Evolutionary conservation across 176 grass and related monocot genomes (phyloP).

Genomic region (Bonia amplexicaulis): DNA sequence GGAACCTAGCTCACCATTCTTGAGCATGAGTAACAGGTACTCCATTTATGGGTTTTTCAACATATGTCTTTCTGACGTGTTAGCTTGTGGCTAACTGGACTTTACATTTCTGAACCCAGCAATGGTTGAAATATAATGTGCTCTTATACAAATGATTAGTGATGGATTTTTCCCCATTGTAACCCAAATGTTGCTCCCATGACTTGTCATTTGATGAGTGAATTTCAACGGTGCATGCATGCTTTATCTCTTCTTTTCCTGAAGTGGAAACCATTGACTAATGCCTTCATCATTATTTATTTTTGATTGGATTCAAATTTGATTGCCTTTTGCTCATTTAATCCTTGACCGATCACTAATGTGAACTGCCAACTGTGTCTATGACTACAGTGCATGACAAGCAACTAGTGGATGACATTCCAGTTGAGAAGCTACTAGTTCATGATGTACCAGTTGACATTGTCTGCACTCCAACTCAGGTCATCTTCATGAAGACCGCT

Average conservation of each 20-base stretch:
- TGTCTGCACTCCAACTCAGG: conserved; percentile 86
- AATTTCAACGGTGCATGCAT: neutral
- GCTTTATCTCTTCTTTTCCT: neutral
- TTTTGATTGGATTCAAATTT: neutral
- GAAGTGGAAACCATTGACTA: neutral
- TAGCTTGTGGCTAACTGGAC: conserved; percentile 3
- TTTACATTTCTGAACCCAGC: neutral
- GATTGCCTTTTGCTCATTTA: neutral
- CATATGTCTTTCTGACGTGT: neutral
- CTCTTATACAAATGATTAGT: neutral
- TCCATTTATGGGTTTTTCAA: neutral
- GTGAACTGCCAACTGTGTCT: neutral
- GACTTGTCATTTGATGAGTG: neutral
- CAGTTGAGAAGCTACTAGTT: conserved; percentile 80
- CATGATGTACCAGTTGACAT: conserved; percentile 95
- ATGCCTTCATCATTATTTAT: neutral
- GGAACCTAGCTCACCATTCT: neutral
- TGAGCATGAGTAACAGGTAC: neutral
- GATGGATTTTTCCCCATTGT: neutral
- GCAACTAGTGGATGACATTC: conserved; percentile 88
- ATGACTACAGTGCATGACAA: conserved; percentile 75
- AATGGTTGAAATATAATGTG: neutral
- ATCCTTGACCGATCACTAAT: neutral
- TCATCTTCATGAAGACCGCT: conserved; percentile 74
- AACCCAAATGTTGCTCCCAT: neutral